Percentiles rank a stretch among this genome's conserved stretches.
Evolutionary conservation across 129 eudicot species (phyloP).

Genomic region (Kitagawia praeruptora): DNA sequence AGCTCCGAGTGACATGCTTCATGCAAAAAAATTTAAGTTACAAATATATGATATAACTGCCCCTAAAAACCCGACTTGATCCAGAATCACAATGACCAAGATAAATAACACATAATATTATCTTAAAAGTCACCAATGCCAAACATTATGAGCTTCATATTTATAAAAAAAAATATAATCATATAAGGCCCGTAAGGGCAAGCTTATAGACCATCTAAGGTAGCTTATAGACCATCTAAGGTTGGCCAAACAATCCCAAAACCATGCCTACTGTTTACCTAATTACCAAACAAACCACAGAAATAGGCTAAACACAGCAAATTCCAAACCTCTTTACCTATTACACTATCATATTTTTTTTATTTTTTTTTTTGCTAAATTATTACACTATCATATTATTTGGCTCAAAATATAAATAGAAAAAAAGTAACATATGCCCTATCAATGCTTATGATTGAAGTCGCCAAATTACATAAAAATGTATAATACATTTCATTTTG

Average conservation of each 20-base stretch:
- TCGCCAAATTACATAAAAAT: background rate
- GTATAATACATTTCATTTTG: no score
- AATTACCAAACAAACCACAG: background rate
- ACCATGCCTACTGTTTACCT: background rate
- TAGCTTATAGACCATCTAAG: background rate
- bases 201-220: background rate
- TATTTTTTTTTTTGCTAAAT: no score
- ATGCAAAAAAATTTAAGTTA: slow-evolving; percentile 28
- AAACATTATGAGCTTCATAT: background rate
- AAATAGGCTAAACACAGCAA: background rate
- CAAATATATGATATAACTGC: slow-evolving; percentile 5
- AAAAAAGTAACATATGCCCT: background rate
- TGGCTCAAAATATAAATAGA: background rate
- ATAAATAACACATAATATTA: background rate
- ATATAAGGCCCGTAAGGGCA: background rate
- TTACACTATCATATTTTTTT: background rate
- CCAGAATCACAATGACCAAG: background rate
- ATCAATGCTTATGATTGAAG: no score
- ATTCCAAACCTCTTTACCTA: background rate
- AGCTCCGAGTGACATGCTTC: slow-evolving; percentile 59
- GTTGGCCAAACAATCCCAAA: background rate
- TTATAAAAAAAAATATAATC: background rate
- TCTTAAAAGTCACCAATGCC: background rate
- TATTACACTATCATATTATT: background rate
- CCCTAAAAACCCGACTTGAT: slow-evolving; percentile 9